phyloP scores from a whole-genome alignment of 306 rosid genomes.

The barrel medic (Medicago truncatula) region MtrunA17r5.0-ANR NC_053048.1:48575501-48576000 shows the following conservation, averaged over 20 bases:
- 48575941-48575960: background rate
- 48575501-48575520: background rate
- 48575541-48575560: no score
- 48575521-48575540: background rate
- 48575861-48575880: background rate
- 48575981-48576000: conserved; percentile 45
- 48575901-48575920: background rate
- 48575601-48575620: no score
- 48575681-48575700: conserved; percentile 86
- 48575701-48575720: conserved; percentile 92
- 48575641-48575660: background rate
- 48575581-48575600: no score
- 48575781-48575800: conserved; percentile 74
- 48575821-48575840: conserved; percentile 91
- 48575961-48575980: conserved; percentile 31
- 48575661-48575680: conserved; percentile 71
- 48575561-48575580: no score
- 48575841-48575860: conserved; percentile 70
- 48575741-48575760: conserved; percentile 93
- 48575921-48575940: background rate
- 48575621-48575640: no score
- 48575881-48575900: background rate
- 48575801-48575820: conserved; percentile 74
- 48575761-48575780: conserved; percentile 76
- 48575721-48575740: conserved; percentile 74